phyloP scores from a whole-genome alignment of 352 stramenopile species.

The Phytophthora pinifolia region DNA sequence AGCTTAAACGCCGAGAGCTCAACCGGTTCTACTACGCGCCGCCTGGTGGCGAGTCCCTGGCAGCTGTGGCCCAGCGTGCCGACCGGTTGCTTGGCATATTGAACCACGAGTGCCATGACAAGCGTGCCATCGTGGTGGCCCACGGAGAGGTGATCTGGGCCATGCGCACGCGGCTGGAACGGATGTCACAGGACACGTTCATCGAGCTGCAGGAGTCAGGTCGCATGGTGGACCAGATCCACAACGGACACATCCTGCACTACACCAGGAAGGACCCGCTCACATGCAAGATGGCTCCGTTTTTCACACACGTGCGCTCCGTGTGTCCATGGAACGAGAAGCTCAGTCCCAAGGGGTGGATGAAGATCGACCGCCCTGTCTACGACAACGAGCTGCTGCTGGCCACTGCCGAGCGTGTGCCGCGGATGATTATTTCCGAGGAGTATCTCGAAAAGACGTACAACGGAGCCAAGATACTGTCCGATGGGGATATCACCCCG shows the following conservation, averaged over 20 bases:
- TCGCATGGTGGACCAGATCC: conserved; percentile 88
- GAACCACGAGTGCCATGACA: conserved; percentile 78
- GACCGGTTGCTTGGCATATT: conserved; percentile 77
- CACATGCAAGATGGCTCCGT: conserved; percentile 77
- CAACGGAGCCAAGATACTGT: conserved; percentile 35
- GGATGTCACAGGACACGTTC: conserved; percentile 88
- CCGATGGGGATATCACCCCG: conserved; percentile 12
- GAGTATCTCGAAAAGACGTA: conserved; percentile 90
- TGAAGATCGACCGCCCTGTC: conserved; percentile 86
- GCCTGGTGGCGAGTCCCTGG: conserved; percentile 80
- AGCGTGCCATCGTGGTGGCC: conserved; percentile 83
- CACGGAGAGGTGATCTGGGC: conserved; percentile 91
- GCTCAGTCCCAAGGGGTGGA: conserved; percentile 87
- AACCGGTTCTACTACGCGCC: conserved; percentile 89
- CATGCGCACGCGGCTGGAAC: conserved; percentile 84
- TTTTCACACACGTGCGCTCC: conserved; percentile 87
- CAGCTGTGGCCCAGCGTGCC: conserved; percentile 77
- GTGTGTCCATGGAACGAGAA: conserved; percentile 91
- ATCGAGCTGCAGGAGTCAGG: conserved; percentile 83
- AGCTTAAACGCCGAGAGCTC: conserved; percentile 77
- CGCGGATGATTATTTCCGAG: conserved; percentile 88
- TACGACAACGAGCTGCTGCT: conserved; percentile 90
- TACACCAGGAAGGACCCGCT: conserved; percentile 81
- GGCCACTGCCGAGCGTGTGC: conserved; percentile 79
- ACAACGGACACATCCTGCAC: conserved; percentile 89